Conservation (phyloP, 768 basidiomycete species). For the Baorangia bicolor region DNA sequence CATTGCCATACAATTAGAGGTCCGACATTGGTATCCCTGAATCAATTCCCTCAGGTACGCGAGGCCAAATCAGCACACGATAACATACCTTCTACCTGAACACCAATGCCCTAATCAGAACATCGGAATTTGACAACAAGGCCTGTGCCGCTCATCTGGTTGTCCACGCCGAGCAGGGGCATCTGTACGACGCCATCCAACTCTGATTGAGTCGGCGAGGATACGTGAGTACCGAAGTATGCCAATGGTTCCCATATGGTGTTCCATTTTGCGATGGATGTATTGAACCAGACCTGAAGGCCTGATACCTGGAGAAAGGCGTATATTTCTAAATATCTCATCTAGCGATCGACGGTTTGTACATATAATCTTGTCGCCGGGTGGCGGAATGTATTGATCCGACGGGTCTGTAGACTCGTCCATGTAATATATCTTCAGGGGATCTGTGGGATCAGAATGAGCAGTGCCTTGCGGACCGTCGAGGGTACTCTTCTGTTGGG, state of each 20-base stretch:
- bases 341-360: constrained; percentile 25
- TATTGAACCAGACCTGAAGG: not conserved
- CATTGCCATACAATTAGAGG: constrained; percentile 20
- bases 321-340: constrained; percentile 19
- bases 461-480: constrained; percentile 5
- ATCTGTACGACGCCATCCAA: too few relatives aligned
- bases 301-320: not conserved
- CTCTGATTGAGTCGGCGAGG: constrained; percentile 13
- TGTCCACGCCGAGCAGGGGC: constrained; percentile 24
- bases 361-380: constrained; percentile 26
- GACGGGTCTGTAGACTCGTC: too few relatives aligned
- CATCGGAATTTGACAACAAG: too few relatives aligned
- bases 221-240: constrained; percentile 9
- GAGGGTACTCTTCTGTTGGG: not conserved
- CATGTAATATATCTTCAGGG: too few relatives aligned
- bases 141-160: constrained; percentile 13
- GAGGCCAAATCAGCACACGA: not conserved
- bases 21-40: constrained; percentile 26
- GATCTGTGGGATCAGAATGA: too few relatives aligned
- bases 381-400: too few relatives aligned
- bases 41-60: too few relatives aligned
- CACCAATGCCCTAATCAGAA: constrained; percentile 21
- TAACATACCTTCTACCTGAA: constrained; percentile 15
- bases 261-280: not conserved
- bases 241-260: not conserved